Conservation (phyloP, 768 basidiomycete species). For the Suillus luteus region DNA sequence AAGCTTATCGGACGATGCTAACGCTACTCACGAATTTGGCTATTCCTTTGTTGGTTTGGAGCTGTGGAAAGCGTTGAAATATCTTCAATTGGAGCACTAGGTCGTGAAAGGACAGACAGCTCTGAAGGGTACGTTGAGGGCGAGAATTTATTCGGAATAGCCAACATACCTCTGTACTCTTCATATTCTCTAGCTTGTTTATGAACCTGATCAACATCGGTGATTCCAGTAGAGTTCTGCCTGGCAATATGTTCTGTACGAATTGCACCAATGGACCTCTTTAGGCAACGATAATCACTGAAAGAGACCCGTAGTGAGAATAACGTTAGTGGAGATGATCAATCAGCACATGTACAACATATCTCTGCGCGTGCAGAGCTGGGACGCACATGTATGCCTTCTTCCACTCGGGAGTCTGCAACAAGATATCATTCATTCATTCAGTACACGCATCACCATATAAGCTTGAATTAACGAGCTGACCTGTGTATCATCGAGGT, state of each 20-base stretch:
- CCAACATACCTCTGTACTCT: slow-evolving; percentile 3
- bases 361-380: slow-evolving; percentile 7
- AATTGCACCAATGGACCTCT: slow-evolving; percentile 63
- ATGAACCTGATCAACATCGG: slow-evolving; percentile 9
- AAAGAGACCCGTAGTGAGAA: slow-evolving; percentile 1
- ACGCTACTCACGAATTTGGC: slow-evolving; percentile 18
- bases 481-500: slow-evolving; percentile 72
- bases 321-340: background rate
- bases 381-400: slow-evolving; percentile 34
- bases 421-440: slow-evolving; percentile 9
- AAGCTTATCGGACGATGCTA: too few species aligned
- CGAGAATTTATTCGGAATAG: background rate
- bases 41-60: background rate
- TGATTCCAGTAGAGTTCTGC: slow-evolving; percentile 16
- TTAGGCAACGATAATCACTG: slow-evolving; percentile 75
- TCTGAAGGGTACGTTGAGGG: background rate
- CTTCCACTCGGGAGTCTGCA: slow-evolving; percentile 65
- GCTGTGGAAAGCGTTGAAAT: background rate
- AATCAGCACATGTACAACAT: background rate
- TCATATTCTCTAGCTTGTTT: slow-evolving; percentile 5
- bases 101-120: background rate
- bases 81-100: background rate
- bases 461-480: slow-evolving; percentile 6
- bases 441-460: slow-evolving; percentile 1
- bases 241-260: slow-evolving; percentile 36